These are phyloP conservation scores for Backusella liffmaniae DNA, from an alignment of 192 early-diverging fungal species.

Conservation along the genomic window DNA sequence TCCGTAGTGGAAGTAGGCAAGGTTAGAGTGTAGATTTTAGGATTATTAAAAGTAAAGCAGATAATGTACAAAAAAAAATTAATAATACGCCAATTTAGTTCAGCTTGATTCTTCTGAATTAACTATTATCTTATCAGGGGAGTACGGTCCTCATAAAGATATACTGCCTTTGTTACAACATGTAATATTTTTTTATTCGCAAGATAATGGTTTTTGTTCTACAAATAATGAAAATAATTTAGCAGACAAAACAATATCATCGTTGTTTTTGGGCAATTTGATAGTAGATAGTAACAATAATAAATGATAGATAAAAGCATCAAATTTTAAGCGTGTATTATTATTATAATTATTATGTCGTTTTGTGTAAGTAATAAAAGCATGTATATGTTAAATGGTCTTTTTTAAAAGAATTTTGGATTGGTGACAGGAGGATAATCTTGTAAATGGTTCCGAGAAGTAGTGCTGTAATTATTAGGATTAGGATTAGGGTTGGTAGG, in stretches of 20 bases:
- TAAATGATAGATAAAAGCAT: too few relatives aligned
- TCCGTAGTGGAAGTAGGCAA: too few relatives aligned
- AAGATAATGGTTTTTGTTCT: slow-evolving; percentile 85
- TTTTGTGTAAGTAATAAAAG: neutral
- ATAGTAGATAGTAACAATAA: too few relatives aligned
- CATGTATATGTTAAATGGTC: neutral
- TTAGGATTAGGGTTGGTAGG: neutral
- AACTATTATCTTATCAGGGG: slow-evolving; percentile 50
- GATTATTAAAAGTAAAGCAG: slow-evolving; percentile 41
- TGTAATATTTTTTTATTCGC: slow-evolving; percentile 74
- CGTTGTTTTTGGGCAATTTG: slow-evolving; percentile 31
- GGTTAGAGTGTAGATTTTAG: too few relatives aligned
- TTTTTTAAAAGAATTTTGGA: neutral
- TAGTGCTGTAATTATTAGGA: neutral
- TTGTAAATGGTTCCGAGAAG: neutral
- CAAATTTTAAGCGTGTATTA: neutral
- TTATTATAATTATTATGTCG: neutral
- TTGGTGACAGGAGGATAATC: neutral
- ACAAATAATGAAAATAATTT: slow-evolving; percentile 67
- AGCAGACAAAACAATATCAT: slow-evolving; percentile 75
- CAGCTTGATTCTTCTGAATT: slow-evolving; percentile 59
- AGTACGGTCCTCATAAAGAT: slow-evolving; percentile 17
- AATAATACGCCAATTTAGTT: slow-evolving; percentile 51
- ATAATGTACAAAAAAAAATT: slow-evolving; percentile 50
- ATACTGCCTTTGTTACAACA: neutral